A percentile compares a stretch with the other conserved stretches of the same genome.
Conservation (phyloP, 306 rosid genomes). For the Quercus aquifolioides region DNA sequence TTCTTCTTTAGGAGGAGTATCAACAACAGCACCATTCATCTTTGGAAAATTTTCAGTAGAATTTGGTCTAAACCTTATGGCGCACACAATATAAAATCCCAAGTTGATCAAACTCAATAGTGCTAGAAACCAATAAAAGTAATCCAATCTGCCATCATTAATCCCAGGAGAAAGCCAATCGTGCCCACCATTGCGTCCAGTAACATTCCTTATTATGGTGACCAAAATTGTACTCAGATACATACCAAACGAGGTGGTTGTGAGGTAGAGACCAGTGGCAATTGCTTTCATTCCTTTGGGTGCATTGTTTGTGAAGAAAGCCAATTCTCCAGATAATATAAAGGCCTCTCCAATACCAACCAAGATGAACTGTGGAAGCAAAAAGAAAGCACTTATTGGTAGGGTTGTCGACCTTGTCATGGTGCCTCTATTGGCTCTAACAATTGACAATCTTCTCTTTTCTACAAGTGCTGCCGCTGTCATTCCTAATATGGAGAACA, state of each 20-base stretch:
- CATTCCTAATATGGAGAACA: neutral
- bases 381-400: neutral
- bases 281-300: neutral
- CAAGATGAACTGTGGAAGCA: conserved; percentile 1
- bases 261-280: neutral
- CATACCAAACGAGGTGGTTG: neutral
- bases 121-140: neutral
- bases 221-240: neutral
- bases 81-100: neutral
- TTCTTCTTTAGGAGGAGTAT: neutral
- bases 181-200: neutral
- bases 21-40: too few relatives aligned
- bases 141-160: neutral
- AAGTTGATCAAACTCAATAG: neutral
- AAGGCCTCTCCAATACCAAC: neutral
- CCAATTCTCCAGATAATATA: neutral
- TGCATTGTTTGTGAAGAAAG: neutral
- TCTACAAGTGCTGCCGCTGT: neutral
- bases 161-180: neutral
- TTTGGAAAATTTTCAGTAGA: too few relatives aligned
- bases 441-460: neutral
- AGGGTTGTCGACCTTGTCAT: neutral
- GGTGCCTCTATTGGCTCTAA: neutral
- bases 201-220: neutral
- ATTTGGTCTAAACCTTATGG: neutral